Evolutionary conservation across 768 basidiomycete species (phyloP).

Genomic region (Grammothele lineata): DNA sequence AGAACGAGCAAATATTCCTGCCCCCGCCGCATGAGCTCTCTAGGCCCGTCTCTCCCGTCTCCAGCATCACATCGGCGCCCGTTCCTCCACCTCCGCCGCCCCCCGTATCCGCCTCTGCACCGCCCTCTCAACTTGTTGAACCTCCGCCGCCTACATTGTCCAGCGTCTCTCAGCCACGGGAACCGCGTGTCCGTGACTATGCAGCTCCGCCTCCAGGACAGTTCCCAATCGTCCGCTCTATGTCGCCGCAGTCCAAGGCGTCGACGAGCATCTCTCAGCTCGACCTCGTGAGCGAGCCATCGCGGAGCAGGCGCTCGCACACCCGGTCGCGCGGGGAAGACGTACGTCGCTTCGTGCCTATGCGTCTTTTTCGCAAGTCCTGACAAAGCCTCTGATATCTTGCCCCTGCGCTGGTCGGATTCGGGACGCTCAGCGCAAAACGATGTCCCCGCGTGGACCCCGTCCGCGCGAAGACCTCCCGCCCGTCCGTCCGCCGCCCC

Average conservation of each 20-base stretch:
- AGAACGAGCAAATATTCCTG: conserved; percentile 43
- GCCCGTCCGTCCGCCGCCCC: conserved; percentile 1
- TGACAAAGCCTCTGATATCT: neutral
- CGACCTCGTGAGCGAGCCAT: conserved; percentile 17
- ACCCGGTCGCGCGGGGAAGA: conserved; percentile 5
- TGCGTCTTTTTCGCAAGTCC: neutral
- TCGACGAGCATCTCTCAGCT: conserved; percentile 26
- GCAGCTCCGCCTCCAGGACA: neutral
- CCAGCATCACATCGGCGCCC: no score
- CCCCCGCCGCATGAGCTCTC: conserved; percentile 60
- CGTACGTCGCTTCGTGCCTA: conserved; percentile 13
- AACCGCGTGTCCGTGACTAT: neutral
- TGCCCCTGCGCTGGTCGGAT: neutral
- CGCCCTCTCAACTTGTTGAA: neutral
- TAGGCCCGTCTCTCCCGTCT: conserved; percentile 15
- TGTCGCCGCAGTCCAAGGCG: conserved; percentile 23
- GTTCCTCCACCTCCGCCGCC: no score
- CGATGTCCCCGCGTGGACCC: conserved; percentile 16
- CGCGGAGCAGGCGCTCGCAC: neutral
- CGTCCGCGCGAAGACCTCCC: conserved; percentile 14
- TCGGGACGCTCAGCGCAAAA: conserved; percentile 4
- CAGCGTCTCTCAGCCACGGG: no score
- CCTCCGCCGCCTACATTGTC: conserved; percentile 2
- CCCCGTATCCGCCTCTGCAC: neutral
- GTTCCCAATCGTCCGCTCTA: conserved; percentile 3